Base-by-base conservation (phyloP, 257 asterid species). In the Rubia yunnanensis region DNA sequence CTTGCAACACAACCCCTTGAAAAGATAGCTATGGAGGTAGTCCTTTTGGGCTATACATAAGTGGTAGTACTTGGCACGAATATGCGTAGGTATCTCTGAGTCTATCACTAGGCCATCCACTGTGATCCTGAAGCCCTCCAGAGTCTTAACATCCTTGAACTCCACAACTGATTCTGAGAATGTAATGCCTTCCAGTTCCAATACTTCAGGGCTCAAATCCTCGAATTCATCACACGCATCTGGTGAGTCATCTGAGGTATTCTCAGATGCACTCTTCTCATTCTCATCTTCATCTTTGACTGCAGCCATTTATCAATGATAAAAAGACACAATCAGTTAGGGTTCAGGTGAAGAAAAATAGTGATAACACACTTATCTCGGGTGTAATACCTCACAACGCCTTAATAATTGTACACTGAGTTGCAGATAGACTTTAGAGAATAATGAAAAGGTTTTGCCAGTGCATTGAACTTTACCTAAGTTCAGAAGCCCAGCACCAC, bases 41-140 rank as follows among this genome's bases (percentile, higher is more conserved):
- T 66, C 69, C 6, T 80, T 78, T 53, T 77, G 86, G 41, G 82
- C 74, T 77, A 75, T 44, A 60, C 96, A 88, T 32, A 88, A 86
- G 66, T 77, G 74, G 53, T 80, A 84, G 65, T 86, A 88, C 61
- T 84, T 85, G 18, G 5, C 54, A 41, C 79, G 67, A 10, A 70
- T 35, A 46, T 76, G 77, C 10, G 15, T 24, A 7, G 88, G 80
- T 44, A 86, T 68, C 71, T 81, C 82, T 0, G 88, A 65, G 67
- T 86, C 84, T 11, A 86, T 80, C 50, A 73, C 36, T 48, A 79
- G 32, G 41, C 90, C 92, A 26, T 81, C 78, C 1, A 76, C 77
- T 0, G 80, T 73, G 67, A 88, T 83, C 50, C 59, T 72, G 78
- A 88, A 88, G 75, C 75, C 78, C 54, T 76, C 63, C 7, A 81